phyloP scores from a whole-genome alignment of 805 yeast species.

The Wickerhamiella australiensis region DNA sequence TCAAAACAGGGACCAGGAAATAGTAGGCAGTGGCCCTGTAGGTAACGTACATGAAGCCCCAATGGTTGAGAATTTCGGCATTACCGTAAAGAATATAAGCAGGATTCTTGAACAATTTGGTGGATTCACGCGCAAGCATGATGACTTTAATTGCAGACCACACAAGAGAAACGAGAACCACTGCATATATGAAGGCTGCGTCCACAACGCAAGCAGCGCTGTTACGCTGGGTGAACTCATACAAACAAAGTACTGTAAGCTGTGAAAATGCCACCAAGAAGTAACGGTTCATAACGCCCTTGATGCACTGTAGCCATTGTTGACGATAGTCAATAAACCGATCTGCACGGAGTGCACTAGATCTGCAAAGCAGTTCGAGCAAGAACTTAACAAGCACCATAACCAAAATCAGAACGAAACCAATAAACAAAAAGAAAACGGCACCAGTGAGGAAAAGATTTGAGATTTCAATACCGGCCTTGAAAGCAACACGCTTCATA shows the following conservation, averaged over 20 bases:
- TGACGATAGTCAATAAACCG: constrained; percentile 66
- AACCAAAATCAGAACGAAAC: constrained; percentile 47
- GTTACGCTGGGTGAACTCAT: constrained; percentile 80
- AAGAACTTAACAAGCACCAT: constrained; percentile 53
- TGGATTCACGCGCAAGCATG: constrained; percentile 60
- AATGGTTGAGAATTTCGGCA: constrained; percentile 62
- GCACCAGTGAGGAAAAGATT: constrained; percentile 77
- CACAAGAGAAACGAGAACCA: constrained; percentile 45
- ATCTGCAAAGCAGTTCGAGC: constrained; percentile 50
- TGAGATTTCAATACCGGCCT: constrained; percentile 77
- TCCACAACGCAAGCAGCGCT: constrained; percentile 73
- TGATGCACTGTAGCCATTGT: constrained; percentile 45
- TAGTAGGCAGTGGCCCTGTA: constrained; percentile 78
- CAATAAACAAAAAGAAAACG: constrained; percentile 65
- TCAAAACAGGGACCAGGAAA: constrained; percentile 56
- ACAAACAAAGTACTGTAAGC: constrained; percentile 62
- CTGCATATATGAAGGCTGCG: constrained; percentile 57
- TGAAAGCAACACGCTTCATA: constrained; percentile 77
- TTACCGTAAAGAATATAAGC: constrained; percentile 87
- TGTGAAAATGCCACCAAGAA: constrained; percentile 82
- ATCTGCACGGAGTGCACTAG: constrained; percentile 46
- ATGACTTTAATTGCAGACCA: constrained; percentile 71
- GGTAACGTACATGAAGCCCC: constrained; percentile 87
- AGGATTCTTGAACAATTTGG: constrained; percentile 68
- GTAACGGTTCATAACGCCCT: constrained; percentile 79